phyloP scores from a whole-genome alignment of 768 basidiomycete species.

The Boletus edulis region DNA sequence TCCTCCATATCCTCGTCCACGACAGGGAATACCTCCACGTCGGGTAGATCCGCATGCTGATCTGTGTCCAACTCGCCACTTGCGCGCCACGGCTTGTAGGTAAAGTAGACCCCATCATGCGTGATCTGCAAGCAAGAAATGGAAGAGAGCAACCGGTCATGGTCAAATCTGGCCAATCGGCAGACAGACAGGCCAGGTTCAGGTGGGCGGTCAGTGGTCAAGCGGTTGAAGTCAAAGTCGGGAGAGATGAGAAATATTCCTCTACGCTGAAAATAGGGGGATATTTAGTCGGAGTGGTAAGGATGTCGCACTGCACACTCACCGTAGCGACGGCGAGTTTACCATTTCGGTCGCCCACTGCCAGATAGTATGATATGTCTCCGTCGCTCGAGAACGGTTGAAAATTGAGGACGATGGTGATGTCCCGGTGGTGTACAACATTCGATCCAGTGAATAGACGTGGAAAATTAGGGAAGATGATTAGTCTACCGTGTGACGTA shows the following conservation, averaged over 20 bases:
- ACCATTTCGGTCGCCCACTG: constrained; percentile 39
- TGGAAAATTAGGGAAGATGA: constrained; percentile 28
- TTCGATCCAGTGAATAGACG: constrained; percentile 28
- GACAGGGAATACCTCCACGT: not conserved
- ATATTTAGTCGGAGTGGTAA: not conserved
- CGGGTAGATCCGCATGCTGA: not conserved
- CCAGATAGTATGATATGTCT: constrained; percentile 44
- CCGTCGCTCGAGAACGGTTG: constrained; percentile 5
- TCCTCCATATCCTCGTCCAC: constrained; percentile 10
- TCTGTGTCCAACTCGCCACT: not conserved
- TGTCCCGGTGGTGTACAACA: constrained; percentile 38
- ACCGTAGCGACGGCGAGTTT: constrained; percentile 51
- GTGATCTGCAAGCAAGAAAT: constrained; percentile 58
- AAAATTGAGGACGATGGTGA: constrained; percentile 27
- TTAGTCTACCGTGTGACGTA: constrained; percentile 25
- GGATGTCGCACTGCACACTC: not conserved
- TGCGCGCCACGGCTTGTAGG: constrained; percentile 23
- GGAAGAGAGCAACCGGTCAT: constrained; percentile 11
- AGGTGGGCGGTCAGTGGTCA: constrained; percentile 31
- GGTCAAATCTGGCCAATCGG: constrained; percentile 9
- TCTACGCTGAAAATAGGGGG: constrained; percentile 2
- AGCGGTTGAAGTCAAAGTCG: constrained; percentile 19
- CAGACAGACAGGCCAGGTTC: constrained; percentile 29
- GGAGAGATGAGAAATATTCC: constrained; percentile 29
- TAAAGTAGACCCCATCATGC: constrained; percentile 49